These are phyloP conservation scores for Digitaria exilis DNA, from an alignment of 202 grass and related monocot species.

Conservation along the genomic window DNA sequence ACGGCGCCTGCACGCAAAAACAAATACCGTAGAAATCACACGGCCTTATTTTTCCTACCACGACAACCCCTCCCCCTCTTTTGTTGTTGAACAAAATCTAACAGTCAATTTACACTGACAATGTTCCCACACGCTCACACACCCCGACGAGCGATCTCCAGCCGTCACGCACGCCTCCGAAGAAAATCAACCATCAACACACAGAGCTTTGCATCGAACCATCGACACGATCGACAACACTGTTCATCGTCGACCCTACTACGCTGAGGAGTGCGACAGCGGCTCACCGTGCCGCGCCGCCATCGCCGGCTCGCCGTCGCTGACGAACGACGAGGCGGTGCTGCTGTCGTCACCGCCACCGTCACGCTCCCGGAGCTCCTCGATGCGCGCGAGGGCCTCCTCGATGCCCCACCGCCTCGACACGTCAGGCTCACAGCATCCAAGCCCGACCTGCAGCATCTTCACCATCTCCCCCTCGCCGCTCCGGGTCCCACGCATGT, in stretches of 20 bases:
- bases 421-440: conserved; percentile 70
- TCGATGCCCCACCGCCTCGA: conserved; percentile 56
- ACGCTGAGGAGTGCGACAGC: background rate
- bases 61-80: no score
- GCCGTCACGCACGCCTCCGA: background rate
- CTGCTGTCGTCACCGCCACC: conserved; percentile 43
- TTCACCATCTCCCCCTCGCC: conserved; percentile 79
- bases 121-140: conserved; percentile 3
- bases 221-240: background rate
- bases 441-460: conserved; percentile 71
- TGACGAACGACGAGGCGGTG: conserved; percentile 51
- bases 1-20: background rate
- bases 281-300: background rate
- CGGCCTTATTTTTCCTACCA: conserved; percentile 22
- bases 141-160: conserved; percentile 2
- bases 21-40: background rate
- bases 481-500: conserved; percentile 57
- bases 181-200: no score
- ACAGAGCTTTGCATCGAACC: no score
- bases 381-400: conserved; percentile 58
- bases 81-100: no score
- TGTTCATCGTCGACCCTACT: background rate
- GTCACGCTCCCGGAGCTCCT: conserved; percentile 62
- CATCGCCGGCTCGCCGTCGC: conserved; percentile 25
- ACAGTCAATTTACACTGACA: background rate